Percentiles rank a stretch among this genome's conserved stretches.
phyloP scores from a whole-genome alignment of 257 asterid species.

The Marsdenia floribunda region DNA sequence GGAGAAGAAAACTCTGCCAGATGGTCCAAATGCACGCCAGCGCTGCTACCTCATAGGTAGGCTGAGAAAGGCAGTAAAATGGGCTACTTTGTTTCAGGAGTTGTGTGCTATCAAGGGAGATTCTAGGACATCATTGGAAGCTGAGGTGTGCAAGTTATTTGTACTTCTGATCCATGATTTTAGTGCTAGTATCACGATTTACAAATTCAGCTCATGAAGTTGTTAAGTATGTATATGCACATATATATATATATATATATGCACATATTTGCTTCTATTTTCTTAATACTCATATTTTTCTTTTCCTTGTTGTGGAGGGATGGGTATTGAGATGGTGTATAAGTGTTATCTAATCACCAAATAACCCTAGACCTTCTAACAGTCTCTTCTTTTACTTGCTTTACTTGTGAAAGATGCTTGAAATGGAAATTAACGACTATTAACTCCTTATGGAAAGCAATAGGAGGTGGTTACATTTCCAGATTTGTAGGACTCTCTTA shows the following conservation, averaged over 20 bases:
- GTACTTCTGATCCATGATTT: background rate
- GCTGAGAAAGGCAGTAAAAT: conserved; percentile 87
- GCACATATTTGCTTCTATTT: background rate
- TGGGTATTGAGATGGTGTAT: background rate
- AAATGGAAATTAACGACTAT: background rate
- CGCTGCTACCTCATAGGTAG: conserved; percentile 89
- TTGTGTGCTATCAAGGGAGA: conserved; percentile 83
- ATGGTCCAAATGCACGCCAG: conserved; percentile 94
- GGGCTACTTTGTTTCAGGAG: conserved; percentile 85
- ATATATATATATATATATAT: background rate
- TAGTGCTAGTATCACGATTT: background rate
- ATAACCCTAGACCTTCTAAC: background rate
- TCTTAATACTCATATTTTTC: background rate
- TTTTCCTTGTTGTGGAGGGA: background rate
- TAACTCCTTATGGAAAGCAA: background rate
- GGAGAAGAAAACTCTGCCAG: conserved; percentile 96
- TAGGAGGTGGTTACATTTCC: background rate
- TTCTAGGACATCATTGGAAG: conserved; percentile 91
- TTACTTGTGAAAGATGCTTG: background rate
- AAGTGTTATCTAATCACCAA: background rate
- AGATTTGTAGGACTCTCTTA: background rate
- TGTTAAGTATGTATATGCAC: background rate
- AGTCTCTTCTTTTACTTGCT: background rate
- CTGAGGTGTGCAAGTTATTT: conserved; percentile 54
- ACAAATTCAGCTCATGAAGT: background rate